These are phyloP conservation scores for Penstemon barbatus DNA, from an alignment of 257 asterid species.

Conservation along the genomic window DNA sequence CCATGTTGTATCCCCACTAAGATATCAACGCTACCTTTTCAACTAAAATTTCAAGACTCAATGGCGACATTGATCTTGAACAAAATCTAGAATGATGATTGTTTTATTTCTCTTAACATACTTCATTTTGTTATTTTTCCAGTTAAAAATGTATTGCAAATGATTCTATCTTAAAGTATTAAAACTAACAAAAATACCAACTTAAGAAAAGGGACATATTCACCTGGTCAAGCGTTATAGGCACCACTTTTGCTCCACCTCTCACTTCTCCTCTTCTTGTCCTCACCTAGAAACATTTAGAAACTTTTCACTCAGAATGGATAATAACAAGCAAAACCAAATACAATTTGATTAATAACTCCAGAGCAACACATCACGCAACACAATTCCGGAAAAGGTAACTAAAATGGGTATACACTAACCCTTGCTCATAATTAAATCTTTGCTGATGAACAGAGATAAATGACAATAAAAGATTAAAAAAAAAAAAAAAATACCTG, in stretches of 20 bases:
- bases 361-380: not conserved
- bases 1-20: not conserved
- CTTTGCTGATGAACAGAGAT: too few species aligned
- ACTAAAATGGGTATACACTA: too few species aligned
- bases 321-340: not conserved
- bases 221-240: slow-evolving; percentile 93
- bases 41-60: not conserved
- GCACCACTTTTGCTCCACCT: slow-evolving; percentile 93
- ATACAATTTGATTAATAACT: not conserved
- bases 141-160: too few species aligned
- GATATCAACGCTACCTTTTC: not conserved
- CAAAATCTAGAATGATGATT: not conserved
- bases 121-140: not conserved
- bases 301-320: not conserved
- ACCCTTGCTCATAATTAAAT: too few species aligned
- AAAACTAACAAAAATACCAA: not conserved
- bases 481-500: slow-evolving; percentile 60
- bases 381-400: too few species aligned
- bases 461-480: not conserved
- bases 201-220: not conserved
- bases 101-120: not conserved
- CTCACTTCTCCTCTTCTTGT: slow-evolving; percentile 63
- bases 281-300: slow-evolving; percentile 46
- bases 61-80: not conserved
- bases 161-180: too few species aligned